Conservation (phyloP, 176 grass and related monocot genomes). For the Phyllostachys edulis region DNA sequence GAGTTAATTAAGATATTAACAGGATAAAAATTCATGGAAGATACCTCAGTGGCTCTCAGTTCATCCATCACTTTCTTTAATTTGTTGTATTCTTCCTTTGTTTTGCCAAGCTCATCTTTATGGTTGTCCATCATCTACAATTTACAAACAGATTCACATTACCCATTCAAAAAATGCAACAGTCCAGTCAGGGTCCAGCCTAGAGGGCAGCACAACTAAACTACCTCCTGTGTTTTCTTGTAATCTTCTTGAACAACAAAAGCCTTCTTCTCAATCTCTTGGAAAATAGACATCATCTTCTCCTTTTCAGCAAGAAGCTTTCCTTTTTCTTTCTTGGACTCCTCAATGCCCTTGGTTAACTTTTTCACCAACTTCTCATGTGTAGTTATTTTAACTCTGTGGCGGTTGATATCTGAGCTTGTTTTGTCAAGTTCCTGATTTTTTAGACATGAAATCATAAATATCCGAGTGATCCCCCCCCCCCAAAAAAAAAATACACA, state of each 20-base stretch:
- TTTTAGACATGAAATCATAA: not conserved
- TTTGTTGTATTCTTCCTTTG: slow-evolving; percentile 84
- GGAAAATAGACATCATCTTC: slow-evolving; percentile 56
- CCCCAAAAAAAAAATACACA: too few relatives aligned
- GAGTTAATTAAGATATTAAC: slow-evolving; percentile 25
- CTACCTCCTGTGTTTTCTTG: slow-evolving; percentile 83
- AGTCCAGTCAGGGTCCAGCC: not conserved
- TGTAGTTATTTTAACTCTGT: slow-evolving; percentile 78
- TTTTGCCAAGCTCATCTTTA: slow-evolving; percentile 75
- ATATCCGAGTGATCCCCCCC: not conserved
- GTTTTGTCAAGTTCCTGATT: slow-evolving; percentile 92
- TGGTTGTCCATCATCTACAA: slow-evolving; percentile 80
- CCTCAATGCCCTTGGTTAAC: slow-evolving; percentile 64
- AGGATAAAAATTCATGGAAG: slow-evolving; percentile 6
- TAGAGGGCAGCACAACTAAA: slow-evolving; percentile 32
- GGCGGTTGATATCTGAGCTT: slow-evolving; percentile 82
- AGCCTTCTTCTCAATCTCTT: slow-evolving; percentile 77
- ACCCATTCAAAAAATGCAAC: not conserved
- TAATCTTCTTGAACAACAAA: slow-evolving; percentile 88
- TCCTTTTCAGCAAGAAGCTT: slow-evolving; percentile 58
- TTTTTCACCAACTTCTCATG: slow-evolving; percentile 75
- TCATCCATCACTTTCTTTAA: slow-evolving; percentile 84
- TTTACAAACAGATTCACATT: slow-evolving; percentile 13
- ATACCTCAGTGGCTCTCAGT: slow-evolving; percentile 75
- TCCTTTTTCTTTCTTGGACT: slow-evolving; percentile 69